Evolutionary conservation across 192 early-diverging fungal species (phyloP).

Genomic region (Phlyctochytrium bullatum): DNA sequence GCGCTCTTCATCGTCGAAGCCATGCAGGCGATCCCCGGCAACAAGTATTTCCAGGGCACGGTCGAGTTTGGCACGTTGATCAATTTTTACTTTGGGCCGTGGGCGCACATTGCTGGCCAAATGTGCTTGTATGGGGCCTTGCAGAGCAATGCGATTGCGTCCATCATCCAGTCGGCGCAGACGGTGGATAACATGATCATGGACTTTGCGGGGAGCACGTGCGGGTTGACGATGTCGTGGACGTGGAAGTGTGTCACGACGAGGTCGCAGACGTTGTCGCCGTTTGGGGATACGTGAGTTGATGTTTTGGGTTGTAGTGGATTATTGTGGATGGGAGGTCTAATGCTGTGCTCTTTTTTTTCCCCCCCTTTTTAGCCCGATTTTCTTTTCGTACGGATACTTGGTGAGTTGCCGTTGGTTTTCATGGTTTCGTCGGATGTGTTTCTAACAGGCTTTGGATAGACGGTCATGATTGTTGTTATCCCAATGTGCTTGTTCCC

Average conservation of each 20-base stretch:
- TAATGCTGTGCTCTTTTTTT: neutral
- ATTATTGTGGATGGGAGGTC: too few species aligned
- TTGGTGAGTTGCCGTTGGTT: constrained; percentile 22
- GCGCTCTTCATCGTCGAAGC: constrained; percentile 40
- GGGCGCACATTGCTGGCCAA: constrained; percentile 5
- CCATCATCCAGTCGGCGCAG: constrained; percentile 48
- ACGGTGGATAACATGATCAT: constrained; percentile 51
- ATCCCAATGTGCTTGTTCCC: constrained; percentile 25
- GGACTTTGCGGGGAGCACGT: constrained; percentile 48
- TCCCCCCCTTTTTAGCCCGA: constrained; percentile 12
- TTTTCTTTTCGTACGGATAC: constrained; percentile 43
- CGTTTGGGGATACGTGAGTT: constrained; percentile 40
- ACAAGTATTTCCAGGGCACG: constrained; percentile 50
- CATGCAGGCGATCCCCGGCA: constrained; percentile 50
- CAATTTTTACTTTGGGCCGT: constrained; percentile 48
- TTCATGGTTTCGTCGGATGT: neutral
- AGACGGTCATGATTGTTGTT: constrained; percentile 11
- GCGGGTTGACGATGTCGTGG: constrained; percentile 5
- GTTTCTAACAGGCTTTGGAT: neutral
- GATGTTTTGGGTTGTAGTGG: constrained; percentile 6
- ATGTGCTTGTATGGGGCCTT: constrained; percentile 31
- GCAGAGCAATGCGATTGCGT: constrained; percentile 44
- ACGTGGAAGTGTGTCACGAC: constrained; percentile 31
- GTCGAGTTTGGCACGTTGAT: constrained; percentile 59
- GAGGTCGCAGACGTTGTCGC: constrained; percentile 30